Evolutionary conservation across 2,329 filamentous ascomycete genomes (phyloP).

Genomic region (Aulographum hederae): DNA sequence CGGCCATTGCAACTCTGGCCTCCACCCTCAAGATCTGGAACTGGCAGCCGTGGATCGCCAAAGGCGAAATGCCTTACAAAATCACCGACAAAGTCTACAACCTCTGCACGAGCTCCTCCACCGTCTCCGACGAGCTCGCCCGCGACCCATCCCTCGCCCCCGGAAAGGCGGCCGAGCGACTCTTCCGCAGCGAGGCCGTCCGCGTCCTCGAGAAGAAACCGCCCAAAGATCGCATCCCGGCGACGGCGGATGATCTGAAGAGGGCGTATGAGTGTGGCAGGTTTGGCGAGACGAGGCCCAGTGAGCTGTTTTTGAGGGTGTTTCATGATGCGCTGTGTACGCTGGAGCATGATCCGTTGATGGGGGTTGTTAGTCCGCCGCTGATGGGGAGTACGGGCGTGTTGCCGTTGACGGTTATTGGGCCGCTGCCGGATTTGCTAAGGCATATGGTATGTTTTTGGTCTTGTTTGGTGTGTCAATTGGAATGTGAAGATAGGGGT

Average conservation of each 20-base stretch:
- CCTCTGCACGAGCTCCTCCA: not conserved
- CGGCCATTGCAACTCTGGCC: too few species aligned
- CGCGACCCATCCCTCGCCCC: not conserved
- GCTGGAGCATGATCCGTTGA: constrained; percentile 31
- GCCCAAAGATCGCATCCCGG: not conserved
- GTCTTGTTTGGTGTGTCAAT: not conserved
- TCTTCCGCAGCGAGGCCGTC: not conserved
- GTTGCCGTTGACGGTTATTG: constrained; percentile 51
- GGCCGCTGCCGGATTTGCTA: constrained; percentile 49
- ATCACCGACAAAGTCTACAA: not conserved
- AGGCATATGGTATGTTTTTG: constrained; percentile 43
- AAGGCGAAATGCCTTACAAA: not conserved
- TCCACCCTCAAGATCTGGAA: too few species aligned
- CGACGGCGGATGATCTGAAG: constrained; percentile 26
- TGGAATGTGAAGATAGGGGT: not conserved
- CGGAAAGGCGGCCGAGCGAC: not conserved
- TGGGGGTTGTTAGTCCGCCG: constrained; percentile 38
- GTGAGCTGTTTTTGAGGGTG: constrained; percentile 48
- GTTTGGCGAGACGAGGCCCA: constrained; percentile 46
- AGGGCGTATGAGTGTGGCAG: constrained; percentile 43
- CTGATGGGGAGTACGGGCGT: constrained; percentile 43
- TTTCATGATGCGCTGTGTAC: constrained; percentile 46
- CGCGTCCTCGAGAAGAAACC: not conserved
- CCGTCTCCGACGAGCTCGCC: not conserved
- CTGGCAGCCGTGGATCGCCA: too few species aligned